These are phyloP conservation scores for Diplosphaera chodatii DNA, from an alignment of 139 green algal species.

Conservation along the genomic window DNA sequence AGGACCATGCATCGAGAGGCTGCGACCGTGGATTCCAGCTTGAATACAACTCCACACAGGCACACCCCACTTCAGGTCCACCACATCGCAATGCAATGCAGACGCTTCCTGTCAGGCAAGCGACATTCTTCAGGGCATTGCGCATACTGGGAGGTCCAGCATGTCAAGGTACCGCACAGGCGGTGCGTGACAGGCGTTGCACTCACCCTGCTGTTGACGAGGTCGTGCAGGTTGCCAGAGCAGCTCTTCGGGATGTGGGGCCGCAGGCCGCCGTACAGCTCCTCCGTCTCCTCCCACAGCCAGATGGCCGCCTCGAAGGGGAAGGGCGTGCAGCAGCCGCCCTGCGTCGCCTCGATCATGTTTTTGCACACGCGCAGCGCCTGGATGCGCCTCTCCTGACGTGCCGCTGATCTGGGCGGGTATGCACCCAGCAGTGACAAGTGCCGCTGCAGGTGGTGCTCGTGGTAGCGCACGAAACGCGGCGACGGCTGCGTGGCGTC, in stretches of 20 bases:
- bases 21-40: too few relatives aligned
- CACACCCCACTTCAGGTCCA: too few relatives aligned
- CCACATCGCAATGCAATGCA: too few relatives aligned
- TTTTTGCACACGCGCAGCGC: conserved; percentile 39
- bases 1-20: too few relatives aligned
- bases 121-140: too few relatives aligned
- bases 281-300: conserved; percentile 64
- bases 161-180: too few relatives aligned
- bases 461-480: conserved; percentile 19
- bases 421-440: conserved; percentile 20
- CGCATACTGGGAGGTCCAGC: too few relatives aligned
- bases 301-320: conserved; percentile 69
- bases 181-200: too few relatives aligned
- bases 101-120: too few relatives aligned
- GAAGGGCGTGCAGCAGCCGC: conserved; percentile 48
- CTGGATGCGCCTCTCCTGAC: conserved; percentile 38
- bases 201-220: not conserved
- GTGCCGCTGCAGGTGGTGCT: conserved; percentile 25
- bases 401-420: conserved; percentile 31
- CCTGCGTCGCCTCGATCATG: conserved; percentile 20
- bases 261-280: conserved; percentile 34
- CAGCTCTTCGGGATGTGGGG: not conserved
- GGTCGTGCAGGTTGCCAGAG: not conserved
- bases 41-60: too few relatives aligned
- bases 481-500: conserved; percentile 12